Evolutionary conservation across 306 rosid species (phyloP), one percentile per base, ranked within the genome.

Genomic region (Mucuna pruriens): DNA sequence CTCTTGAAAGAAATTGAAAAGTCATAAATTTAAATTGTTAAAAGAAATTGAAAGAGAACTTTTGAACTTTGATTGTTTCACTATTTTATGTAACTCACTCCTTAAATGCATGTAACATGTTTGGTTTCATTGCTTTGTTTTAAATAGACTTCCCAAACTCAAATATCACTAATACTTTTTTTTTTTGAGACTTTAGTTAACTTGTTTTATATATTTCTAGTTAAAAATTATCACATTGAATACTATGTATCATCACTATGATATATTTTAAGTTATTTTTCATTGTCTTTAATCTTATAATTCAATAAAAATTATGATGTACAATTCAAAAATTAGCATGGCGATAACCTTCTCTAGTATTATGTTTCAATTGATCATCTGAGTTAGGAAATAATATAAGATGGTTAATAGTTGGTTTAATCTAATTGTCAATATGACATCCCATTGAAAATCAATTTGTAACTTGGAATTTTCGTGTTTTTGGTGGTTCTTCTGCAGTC

Each of bases 361-460:
- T 70, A 55, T 71, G 52, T 15, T 70, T 63, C n/a, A 77, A 70
- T 42, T 70, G 68, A 60, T 49, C 46, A 58, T 33, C 46, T 45
- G 69, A 22, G 29, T 19, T 46, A 12, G 46, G 58, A 57, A 68
- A 64, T 54, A 23, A 36, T 66, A 72, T 36, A 23, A 44, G 9
- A 73, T 52, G 45, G 34, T 46, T n/a, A 31, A 12, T 40, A 17
- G 13, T 11, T 63, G 77, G 12, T 80, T 82, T 73, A 44, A 7
- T 48, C 16, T 63, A 20, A 67, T 5, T 5, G 63, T 60, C 7
- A 22, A 68, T 65, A 19, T 58, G 54, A 20, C 16, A 38, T 46
- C 49, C 55, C 39, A 20, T 10, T 3, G 23, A 26, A 58, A 52
- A 26, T 22, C 55, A 74, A 66, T 38, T 36, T 20, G 55, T 45